These are phyloP conservation scores for Neophaeococcomyces mojaviensis DNA, from an alignment of 2,329 filamentous ascomycete genomes.

Conservation along the genomic window DNA sequence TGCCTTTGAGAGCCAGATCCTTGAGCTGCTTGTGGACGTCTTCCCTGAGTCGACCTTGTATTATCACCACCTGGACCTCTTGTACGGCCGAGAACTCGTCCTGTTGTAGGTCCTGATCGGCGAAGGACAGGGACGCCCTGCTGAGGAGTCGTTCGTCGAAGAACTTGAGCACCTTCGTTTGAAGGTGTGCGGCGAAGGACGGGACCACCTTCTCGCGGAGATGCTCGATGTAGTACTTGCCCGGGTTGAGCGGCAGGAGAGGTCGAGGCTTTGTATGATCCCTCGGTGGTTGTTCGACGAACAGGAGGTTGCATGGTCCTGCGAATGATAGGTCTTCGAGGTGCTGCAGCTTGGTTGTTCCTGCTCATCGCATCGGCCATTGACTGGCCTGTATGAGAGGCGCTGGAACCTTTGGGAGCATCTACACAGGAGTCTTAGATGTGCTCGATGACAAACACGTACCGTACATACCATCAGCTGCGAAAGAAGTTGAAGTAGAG, in stretches of 20 bases:
- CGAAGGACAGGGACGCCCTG: slow-evolving; percentile 3
- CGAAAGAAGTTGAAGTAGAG: neutral
- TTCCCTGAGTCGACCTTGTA: neutral
- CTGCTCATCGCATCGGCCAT: slow-evolving; percentile 1
- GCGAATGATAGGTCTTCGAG: neutral
- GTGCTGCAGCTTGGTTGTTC: neutral
- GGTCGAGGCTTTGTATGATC: too few relatives aligned
- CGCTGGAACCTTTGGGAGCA: neutral
- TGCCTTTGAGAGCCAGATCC: too few relatives aligned
- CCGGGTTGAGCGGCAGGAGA: too few relatives aligned
- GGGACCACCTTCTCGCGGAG: neutral
- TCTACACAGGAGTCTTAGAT: neutral
- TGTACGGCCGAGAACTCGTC: neutral
- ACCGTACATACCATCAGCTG: slow-evolving; percentile 2
- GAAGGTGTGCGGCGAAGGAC: neutral
- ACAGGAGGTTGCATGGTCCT: neutral
- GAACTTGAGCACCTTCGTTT: neutral
- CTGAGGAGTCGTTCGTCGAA: slow-evolving; percentile 1
- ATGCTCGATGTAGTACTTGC: neutral
- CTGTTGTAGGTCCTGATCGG: neutral
- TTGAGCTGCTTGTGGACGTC: neutral
- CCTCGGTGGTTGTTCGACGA: too few relatives aligned
- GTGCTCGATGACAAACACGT: neutral
- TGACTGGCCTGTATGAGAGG: neutral
- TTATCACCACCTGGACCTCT: too few relatives aligned